Percentiles rank a stretch among this genome's conserved stretches.
phyloP scores from a whole-genome alignment of 257 asterid genomes.

The Nicotiana paniculata region DNA sequence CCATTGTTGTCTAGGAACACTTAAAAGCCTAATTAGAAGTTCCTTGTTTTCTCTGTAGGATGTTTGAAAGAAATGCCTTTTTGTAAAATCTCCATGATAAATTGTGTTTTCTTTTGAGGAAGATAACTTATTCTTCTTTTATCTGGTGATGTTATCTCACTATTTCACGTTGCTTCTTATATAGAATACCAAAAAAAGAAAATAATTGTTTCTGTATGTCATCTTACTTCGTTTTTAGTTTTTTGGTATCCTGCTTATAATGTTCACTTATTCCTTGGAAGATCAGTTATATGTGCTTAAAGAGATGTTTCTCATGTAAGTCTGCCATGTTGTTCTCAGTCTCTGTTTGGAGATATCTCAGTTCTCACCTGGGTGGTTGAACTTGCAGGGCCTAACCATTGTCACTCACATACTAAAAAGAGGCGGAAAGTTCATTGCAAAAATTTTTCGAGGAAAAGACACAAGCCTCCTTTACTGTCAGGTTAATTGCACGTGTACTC shows the following conservation, averaged over 20 bases:
- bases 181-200: neutral
- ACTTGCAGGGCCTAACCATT: constrained; percentile 82
- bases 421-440: constrained; percentile 94
- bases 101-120: neutral
- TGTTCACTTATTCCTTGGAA: neutral
- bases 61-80: neutral
- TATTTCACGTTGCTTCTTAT: neutral
- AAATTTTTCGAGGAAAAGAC: constrained; percentile 95
- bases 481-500: constrained; percentile 29
- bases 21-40: neutral
- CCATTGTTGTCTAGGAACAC: neutral
- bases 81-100: neutral
- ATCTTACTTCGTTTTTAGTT: neutral
- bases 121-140: neutral
- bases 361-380: constrained; percentile 3
- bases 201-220: neutral
- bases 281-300: neutral
- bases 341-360: neutral
- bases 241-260: neutral
- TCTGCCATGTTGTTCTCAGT: neutral
- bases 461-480: constrained; percentile 94
- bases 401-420: constrained; percentile 87
- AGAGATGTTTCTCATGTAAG: neutral
- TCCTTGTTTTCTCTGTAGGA: neutral
- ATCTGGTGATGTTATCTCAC: neutral